Percentiles rank a stretch among this genome's conserved stretches.
phyloP scores from a whole-genome alignment of 2,329 filamentous ascomycete genomes.

The Gaeumannomyces sp. region DNA sequence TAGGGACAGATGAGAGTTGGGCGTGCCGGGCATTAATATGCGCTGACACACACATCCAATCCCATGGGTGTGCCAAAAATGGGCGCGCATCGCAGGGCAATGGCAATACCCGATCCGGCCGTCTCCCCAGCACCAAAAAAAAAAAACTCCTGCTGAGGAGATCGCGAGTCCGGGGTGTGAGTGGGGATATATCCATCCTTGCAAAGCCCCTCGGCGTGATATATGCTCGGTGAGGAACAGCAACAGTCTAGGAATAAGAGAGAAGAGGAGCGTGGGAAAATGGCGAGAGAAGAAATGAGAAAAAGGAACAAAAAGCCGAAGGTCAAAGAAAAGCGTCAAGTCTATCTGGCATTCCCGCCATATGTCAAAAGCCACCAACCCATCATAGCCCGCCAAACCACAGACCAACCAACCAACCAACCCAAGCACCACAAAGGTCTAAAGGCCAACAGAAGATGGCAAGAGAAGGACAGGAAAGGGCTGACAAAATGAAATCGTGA shows the following conservation, averaged over 20 bases:
- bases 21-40: not conserved
- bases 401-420: not conserved
- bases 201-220: not conserved
- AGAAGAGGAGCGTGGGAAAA: not conserved
- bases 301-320: not conserved
- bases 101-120: too few relatives aligned
- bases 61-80: not conserved
- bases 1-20: not conserved
- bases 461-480: not conserved
- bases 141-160: not conserved
- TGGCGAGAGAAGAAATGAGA: not conserved
- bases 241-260: not conserved
- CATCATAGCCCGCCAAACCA: not conserved
- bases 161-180: not conserved
- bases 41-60: not conserved
- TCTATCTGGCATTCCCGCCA: not conserved
- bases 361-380: not conserved
- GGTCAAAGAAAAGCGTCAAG: not conserved
- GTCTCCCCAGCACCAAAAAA: too few relatives aligned
- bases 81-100: not conserved
- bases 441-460: not conserved
- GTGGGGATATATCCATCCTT: not conserved
- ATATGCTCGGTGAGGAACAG: conserved; percentile 1
- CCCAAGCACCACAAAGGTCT: not conserved
- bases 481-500: not conserved